Percentiles rank a stretch among this genome's conserved stretches.
Evolutionary conservation across 108 stramenopile species (phyloP).

Genomic region (Nannochloropsis granulata): DNA sequence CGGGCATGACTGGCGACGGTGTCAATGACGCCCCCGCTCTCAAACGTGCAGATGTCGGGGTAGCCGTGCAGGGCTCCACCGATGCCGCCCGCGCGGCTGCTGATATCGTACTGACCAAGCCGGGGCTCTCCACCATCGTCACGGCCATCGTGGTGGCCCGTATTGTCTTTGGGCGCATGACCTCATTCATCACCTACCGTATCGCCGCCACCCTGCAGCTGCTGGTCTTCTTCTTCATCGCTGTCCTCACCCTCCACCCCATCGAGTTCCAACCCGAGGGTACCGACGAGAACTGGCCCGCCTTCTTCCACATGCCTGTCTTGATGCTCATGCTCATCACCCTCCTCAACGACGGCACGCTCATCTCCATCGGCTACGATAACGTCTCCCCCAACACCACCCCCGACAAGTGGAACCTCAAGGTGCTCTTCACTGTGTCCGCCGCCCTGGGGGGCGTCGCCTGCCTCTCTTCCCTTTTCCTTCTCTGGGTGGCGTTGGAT

Average conservation of each 20-base stretch:
- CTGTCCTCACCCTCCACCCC: neutral
- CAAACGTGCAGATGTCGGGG: slow-evolving; percentile 56
- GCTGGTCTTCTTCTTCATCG: slow-evolving; percentile 42
- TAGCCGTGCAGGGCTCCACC: slow-evolving; percentile 64
- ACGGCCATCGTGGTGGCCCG: slow-evolving; percentile 55
- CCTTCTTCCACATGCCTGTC: slow-evolving; percentile 43
- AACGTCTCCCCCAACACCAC: neutral
- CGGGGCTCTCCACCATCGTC: slow-evolving; percentile 59
- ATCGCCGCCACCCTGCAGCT: slow-evolving; percentile 59
- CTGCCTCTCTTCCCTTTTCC: slow-evolving; percentile 13
- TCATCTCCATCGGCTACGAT: slow-evolving; percentile 71
- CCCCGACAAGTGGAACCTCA: slow-evolving; percentile 19
- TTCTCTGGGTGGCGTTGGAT: slow-evolving; percentile 7
- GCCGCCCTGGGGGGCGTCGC: slow-evolving; percentile 15
- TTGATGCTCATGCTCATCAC: slow-evolving; percentile 64
- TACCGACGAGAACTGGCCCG: slow-evolving; percentile 1
- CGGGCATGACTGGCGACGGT: slow-evolving; percentile 75
- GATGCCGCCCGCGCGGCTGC: slow-evolving; percentile 76
- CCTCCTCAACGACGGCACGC: slow-evolving; percentile 59
- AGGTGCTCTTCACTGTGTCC: slow-evolving; percentile 7
- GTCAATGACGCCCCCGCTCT: slow-evolving; percentile 78
- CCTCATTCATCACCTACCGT: neutral
- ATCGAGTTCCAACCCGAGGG: slow-evolving; percentile 3
- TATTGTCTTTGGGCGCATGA: slow-evolving; percentile 51
- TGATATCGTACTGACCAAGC: slow-evolving; percentile 60